A percentile compares a stretch with the other conserved stretches of the same genome.
These are phyloP conservation scores for Gaertneriomyces sp. DNA, from an alignment of 192 early-diverging fungal species.

Conservation along the genomic window DNA sequence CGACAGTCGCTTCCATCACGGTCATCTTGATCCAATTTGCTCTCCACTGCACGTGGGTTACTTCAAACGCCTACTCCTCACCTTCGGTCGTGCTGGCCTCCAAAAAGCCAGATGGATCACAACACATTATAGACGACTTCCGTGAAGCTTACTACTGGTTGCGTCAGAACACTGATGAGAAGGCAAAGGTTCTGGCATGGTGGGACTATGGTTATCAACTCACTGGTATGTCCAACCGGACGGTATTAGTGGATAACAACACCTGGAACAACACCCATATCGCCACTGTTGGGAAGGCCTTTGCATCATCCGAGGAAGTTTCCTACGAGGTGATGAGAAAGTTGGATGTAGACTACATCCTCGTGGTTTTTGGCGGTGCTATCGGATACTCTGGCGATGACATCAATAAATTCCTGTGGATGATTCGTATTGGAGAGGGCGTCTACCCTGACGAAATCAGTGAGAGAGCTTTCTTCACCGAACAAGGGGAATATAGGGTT, in stretches of 20 bases:
- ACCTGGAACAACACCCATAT: constrained; percentile 99
- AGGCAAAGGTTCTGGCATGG: constrained; percentile 97
- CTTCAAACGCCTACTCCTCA: constrained; percentile 95
- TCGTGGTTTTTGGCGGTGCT: constrained; percentile 94
- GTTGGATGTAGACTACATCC: constrained; percentile 96
- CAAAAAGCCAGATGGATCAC: constrained; percentile 79
- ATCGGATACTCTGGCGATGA: constrained; percentile 99
- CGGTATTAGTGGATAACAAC: constrained; percentile 98
- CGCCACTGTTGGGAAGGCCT: constrained; percentile 93
- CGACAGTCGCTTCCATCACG: constrained; percentile 57
- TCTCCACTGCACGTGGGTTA: constrained; percentile 99
- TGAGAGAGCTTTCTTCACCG: constrained; percentile 85
- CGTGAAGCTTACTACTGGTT: constrained; percentile 99
- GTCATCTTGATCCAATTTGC: constrained; percentile 83
- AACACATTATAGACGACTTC: constrained; percentile 98
- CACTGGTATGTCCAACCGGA: constrained; percentile 97
- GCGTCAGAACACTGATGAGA: constrained; percentile 87
- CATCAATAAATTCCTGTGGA: constrained; percentile 99
- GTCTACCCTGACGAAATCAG: constrained; percentile 94
- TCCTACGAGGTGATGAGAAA: constrained; percentile 85
- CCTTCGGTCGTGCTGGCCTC: constrained; percentile 97
- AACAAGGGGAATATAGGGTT: constrained; percentile 85
- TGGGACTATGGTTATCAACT: constrained; percentile 99
- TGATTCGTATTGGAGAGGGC: constrained; percentile 98
- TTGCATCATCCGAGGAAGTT: constrained; percentile 86